Evolutionary conservation across 2,329 filamentous ascomycete genomes (phyloP).

Genomic region (Cladosporium sp.): DNA sequence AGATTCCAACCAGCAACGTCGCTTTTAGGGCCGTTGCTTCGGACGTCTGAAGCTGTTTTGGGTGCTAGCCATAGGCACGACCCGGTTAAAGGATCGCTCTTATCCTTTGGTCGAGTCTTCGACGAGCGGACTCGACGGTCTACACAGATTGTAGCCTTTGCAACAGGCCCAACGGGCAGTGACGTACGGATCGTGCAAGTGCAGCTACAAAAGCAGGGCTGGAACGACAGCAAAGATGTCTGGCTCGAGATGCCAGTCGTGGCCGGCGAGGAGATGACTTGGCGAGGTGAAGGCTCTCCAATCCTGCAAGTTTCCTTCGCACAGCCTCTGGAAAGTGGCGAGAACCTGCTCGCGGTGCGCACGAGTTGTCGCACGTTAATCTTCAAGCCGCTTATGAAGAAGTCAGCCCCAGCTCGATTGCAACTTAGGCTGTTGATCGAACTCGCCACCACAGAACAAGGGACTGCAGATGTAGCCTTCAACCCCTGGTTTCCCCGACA

Average conservation of each 20-base stretch:
- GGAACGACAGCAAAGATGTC: slow-evolving; percentile 44
- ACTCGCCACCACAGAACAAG: slow-evolving; percentile 47
- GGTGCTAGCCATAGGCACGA: slow-evolving; percentile 34
- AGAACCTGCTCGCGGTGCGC: slow-evolving; percentile 48
- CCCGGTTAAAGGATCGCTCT: slow-evolving; percentile 38
- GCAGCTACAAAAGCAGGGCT: slow-evolving; percentile 50
- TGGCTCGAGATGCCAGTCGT: slow-evolving; percentile 45
- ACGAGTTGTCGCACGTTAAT: slow-evolving; percentile 42
- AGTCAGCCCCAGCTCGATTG: slow-evolving; percentile 35
- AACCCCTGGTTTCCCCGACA: slow-evolving; percentile 58
- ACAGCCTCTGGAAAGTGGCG: slow-evolving; percentile 36
- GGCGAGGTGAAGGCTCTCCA: slow-evolving; percentile 50
- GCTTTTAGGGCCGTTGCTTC: slow-evolving; percentile 18
- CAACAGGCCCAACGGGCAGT: slow-evolving; percentile 53
- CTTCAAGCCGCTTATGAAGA: slow-evolving; percentile 40
- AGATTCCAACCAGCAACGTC: slow-evolving; percentile 20
- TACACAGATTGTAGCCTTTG: slow-evolving; percentile 31
- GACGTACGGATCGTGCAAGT: slow-evolving; percentile 53
- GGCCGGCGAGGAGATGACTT: slow-evolving; percentile 49
- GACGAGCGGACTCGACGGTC: slow-evolving; percentile 29
- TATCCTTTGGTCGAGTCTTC: slow-evolving; percentile 55
- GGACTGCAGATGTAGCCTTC: slow-evolving; percentile 58
- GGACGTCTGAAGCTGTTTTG: slow-evolving; percentile 30
- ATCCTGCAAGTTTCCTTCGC: slow-evolving; percentile 54
- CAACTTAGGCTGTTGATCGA: slow-evolving; percentile 51